A percentile compares a stretch with the other conserved stretches of the same genome.
Conservation (phyloP, 1,284 basidiomycete genomes). For the Entoloma clypeatum region DNA sequence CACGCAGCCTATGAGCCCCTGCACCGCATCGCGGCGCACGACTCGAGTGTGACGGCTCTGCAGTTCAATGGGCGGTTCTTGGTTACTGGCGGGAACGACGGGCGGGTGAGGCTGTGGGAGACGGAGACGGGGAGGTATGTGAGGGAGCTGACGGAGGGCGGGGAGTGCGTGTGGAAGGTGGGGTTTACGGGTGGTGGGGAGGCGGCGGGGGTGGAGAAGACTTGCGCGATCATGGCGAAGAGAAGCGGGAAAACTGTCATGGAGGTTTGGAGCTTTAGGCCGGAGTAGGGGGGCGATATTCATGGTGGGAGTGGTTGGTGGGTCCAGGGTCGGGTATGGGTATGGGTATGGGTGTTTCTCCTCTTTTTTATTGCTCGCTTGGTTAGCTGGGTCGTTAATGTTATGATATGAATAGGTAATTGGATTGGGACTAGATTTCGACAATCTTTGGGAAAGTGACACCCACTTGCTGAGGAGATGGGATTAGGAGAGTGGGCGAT, state of each 20-base stretch:
- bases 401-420: no score
- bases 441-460: no score
- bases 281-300: constrained; percentile 27
- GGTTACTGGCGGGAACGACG: constrained; percentile 87
- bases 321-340: no score
- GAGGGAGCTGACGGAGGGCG: constrained; percentile 71
- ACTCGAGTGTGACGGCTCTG: constrained; percentile 86
- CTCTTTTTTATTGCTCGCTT: no score
- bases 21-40: constrained; percentile 76
- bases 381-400: no score
- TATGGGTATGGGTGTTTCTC: no score
- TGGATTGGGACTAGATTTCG: no score
- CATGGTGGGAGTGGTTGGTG: not conserved
- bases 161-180: constrained; percentile 89
- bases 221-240: constrained; percentile 81
- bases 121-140: constrained; percentile 66
- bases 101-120: constrained; percentile 86
- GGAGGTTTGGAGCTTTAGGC: constrained; percentile 78
- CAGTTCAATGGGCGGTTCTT: constrained; percentile 85
- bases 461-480: no score
- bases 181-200: constrained; percentile 50
- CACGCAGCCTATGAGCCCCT: constrained; percentile 23
- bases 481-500: no score
- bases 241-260: constrained; percentile 84
- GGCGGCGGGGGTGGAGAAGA: constrained; percentile 43